These are phyloP conservation scores for Paxillus rubicundulus DNA, from an alignment of 768 basidiomycete genomes.

Conservation along the genomic window DNA sequence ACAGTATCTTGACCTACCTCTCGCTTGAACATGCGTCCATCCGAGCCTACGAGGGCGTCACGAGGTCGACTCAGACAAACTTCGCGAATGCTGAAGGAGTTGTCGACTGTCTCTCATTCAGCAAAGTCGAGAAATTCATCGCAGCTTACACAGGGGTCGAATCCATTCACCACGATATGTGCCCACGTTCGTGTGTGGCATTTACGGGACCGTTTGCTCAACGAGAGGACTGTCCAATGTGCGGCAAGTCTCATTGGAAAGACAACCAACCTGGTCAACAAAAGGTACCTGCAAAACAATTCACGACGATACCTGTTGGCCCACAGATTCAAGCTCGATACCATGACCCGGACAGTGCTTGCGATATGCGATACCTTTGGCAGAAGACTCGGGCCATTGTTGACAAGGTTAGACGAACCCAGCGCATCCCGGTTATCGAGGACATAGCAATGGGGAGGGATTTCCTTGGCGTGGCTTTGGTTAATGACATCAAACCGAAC, in stretches of 20 bases:
- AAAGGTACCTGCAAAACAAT: neutral
- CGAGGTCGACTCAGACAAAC: neutral
- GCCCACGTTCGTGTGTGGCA: conserved; percentile 11
- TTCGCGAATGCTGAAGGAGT: conserved; percentile 7
- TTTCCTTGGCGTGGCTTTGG: too few relatives aligned
- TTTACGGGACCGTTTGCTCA: conserved; percentile 17
- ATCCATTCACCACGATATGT: conserved; percentile 10
- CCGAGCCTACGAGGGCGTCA: conserved; percentile 2
- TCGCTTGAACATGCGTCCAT: conserved; percentile 5
- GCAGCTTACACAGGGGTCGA: conserved; percentile 1
- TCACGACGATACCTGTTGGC: neutral
- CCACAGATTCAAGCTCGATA: neutral
- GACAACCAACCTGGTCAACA: too few relatives aligned
- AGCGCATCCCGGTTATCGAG: too few relatives aligned
- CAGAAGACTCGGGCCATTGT: too few relatives aligned
- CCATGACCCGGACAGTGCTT: neutral
- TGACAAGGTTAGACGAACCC: too few relatives aligned
- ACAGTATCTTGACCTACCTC: conserved; percentile 6
- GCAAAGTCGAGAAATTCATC: conserved; percentile 5
- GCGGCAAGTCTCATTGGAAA: neutral
- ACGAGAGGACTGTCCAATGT: neutral
- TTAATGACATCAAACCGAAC: too few relatives aligned
- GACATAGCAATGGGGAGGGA: too few relatives aligned
- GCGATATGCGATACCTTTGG: neutral
- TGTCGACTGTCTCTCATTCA: conserved; percentile 10